Conservation (phyloP, 2,329 filamentous ascomycete genomes). For the Aspergillus uvarum region DNA sequence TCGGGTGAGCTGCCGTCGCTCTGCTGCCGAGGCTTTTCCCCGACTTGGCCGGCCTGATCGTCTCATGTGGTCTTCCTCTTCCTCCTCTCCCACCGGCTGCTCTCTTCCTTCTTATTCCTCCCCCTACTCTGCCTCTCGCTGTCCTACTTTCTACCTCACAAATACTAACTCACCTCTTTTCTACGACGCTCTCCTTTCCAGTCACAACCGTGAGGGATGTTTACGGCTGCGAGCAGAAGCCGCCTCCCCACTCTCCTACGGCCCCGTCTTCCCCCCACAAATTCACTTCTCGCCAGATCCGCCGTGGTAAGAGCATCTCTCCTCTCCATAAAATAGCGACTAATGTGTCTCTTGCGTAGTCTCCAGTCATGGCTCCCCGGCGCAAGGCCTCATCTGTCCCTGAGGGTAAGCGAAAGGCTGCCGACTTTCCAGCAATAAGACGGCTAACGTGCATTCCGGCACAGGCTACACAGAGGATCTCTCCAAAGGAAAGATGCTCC, state of each 20-base stretch:
- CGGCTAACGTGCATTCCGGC: neutral
- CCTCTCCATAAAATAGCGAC: slow-evolving; percentile 10
- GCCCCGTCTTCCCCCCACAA: slow-evolving; percentile 36
- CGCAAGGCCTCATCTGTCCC: slow-evolving; percentile 48
- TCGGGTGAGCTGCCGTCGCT: slow-evolving; percentile 15
- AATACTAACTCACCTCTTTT: slow-evolving; percentile 8
- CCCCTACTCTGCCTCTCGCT: slow-evolving; percentile 6
- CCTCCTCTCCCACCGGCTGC: slow-evolving; percentile 12
- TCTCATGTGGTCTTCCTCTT: slow-evolving; percentile 10
- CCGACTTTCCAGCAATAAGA: neutral
- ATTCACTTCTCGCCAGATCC: slow-evolving; percentile 35
- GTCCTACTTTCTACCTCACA: neutral
- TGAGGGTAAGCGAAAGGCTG: slow-evolving; percentile 42
- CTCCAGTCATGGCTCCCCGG: slow-evolving; percentile 41
- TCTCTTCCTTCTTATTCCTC: slow-evolving; percentile 14
- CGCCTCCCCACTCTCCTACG: slow-evolving; percentile 43
- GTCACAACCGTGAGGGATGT: slow-evolving; percentile 40
- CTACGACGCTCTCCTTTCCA: slow-evolving; percentile 13
- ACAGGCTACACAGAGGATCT: slow-evolving; percentile 65
- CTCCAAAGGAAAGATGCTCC: slow-evolving; percentile 63
- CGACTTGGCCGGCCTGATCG: neutral
- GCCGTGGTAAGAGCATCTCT: slow-evolving; percentile 28
- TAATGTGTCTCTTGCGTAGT: slow-evolving; percentile 24
- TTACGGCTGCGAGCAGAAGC: slow-evolving; percentile 45
- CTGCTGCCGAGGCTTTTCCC: slow-evolving; percentile 19